Percentiles rank a stretch among this genome's conserved stretches.
Evolutionary conservation across 768 basidiomycete species (phyloP).

Genomic region (Leucosporidium yakuticum): DNA sequence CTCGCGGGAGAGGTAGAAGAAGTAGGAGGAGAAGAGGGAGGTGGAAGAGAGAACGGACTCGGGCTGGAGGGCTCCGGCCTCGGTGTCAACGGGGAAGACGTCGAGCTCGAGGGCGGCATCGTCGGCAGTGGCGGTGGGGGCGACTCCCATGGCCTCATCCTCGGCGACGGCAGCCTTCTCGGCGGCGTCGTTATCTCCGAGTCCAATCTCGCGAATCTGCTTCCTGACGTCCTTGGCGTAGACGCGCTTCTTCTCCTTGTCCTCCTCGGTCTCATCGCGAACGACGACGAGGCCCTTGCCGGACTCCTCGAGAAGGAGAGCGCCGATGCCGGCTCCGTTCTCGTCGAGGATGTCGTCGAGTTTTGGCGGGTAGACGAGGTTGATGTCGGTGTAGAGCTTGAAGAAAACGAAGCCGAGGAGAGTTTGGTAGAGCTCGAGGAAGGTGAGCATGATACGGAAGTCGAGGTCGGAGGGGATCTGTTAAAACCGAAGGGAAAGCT

Average conservation of each 20-base stretch:
- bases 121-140: constrained; percentile 37
- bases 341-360: constrained; percentile 80
- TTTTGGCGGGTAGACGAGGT: constrained; percentile 90
- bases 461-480: constrained; percentile 94
- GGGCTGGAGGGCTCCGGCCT: constrained; percentile 34
- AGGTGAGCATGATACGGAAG: constrained; percentile 94
- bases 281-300: constrained; percentile 39
- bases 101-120: constrained; percentile 39
- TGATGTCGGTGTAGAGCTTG: constrained; percentile 93
- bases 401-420: constrained; percentile 91
- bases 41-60: constrained; percentile 36
- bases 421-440: constrained; percentile 96
- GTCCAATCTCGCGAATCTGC: constrained; percentile 38
- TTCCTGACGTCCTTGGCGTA: constrained; percentile 57
- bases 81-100: constrained; percentile 41
- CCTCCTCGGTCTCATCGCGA: constrained; percentile 43
- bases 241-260: constrained; percentile 44
- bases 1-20: constrained; percentile 90
- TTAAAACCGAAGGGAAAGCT: not conserved
- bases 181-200: constrained; percentile 19
- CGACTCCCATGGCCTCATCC: constrained; percentile 32
- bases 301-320: constrained; percentile 62
- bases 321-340: constrained; percentile 77
- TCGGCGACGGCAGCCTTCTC: constrained; percentile 38
- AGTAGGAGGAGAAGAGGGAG: constrained; percentile 70